Evolutionary conservation across 768 basidiomycete genomes (phyloP), one percentile per base, ranked within the genome.

Genomic region (Phylloporus scabripes): DNA sequence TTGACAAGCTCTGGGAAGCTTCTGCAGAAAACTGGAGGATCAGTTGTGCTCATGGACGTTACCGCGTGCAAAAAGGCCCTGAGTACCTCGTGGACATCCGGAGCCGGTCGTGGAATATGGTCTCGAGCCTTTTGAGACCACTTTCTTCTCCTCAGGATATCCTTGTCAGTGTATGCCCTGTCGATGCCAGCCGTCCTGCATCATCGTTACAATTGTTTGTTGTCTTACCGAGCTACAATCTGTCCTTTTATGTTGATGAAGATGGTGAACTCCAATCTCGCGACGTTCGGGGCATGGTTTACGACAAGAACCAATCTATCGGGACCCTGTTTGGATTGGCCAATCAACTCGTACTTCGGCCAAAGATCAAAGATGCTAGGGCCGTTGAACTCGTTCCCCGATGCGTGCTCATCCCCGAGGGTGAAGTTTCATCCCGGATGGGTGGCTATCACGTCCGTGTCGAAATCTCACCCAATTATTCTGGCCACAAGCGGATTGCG

Each of bases 311-410:
- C 28, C 78, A 78, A 50, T 74, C 65, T 0, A 59, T 61, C 2
- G 75, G 74, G 0, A 70, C 74, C 0, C 59, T 80, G 51, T 66
- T 76, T 39, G 78, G 78, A 9, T 54, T 80, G 32, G 29, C 38
- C 29, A 70, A 62, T 31, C 67, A 61, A 24, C 71, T 76, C 12
- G 64, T 79, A 3, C 66, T 78, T 31, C 65, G 74, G 15, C 58
- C 56, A 38, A 63, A 55, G 14, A 2, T 4, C 20, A 42, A 20
- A 20, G 56, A 46, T 3, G 5, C 18, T 32, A 32, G 20, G 11
- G 24, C 6, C 42, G 11, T 4, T 7, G 49, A 46, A 5, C 36
- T 46, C 32, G 11, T 15, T 4, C 46, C 51, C 9, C 42, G 56
- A 28, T 43, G 40, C 9, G 63, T 75, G 18, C 56, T 78, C 37